A percentile compares a stretch with the other conserved stretches of the same genome.
Conservation (phyloP, 2,329 filamentous ascomycete species). For the Colletotrichum filicis region DNA sequence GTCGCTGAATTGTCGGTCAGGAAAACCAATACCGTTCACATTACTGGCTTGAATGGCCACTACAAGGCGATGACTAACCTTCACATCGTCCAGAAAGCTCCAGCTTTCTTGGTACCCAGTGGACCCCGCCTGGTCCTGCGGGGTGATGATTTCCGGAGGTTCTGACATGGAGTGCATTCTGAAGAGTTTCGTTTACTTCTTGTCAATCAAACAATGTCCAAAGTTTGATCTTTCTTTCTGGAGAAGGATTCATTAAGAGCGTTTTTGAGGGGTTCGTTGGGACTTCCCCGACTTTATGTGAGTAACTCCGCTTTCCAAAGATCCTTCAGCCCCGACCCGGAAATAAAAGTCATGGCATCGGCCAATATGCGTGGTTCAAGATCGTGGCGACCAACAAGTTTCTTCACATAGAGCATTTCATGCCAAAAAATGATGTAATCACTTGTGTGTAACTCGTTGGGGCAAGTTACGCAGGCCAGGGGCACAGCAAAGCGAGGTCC, state of each 20-base stretch:
- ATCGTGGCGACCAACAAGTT: neutral
- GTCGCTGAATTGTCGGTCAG: conserved; percentile 9
- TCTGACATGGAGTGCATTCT: neutral
- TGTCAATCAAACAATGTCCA: neutral
- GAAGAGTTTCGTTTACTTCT: neutral
- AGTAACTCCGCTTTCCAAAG: neutral
- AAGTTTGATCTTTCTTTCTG: too few relatives aligned
- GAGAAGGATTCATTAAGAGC: neutral
- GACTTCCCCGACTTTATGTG: neutral
- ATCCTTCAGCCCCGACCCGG: neutral
- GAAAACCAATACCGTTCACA: neutral
- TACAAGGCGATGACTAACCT: neutral
- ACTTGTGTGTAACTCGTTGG: neutral
- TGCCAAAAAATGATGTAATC: conserved; percentile 25
- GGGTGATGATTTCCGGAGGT: neutral
- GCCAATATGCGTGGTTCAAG: neutral
- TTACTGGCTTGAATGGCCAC: neutral
- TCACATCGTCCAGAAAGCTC: conserved; percentile 24
- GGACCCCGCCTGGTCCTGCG: neutral
- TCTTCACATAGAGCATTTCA: neutral
- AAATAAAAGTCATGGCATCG: neutral
- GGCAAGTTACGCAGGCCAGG: neutral
- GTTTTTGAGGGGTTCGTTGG: neutral
- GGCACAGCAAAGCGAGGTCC: neutral
- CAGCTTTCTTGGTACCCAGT: conserved; percentile 15